Evolutionary conservation across 495 filamentous ascomycete genomes (phyloP), one percentile per base, ranked within the genome.

Genomic region (Lindgomyces ingoldianus): DNA sequence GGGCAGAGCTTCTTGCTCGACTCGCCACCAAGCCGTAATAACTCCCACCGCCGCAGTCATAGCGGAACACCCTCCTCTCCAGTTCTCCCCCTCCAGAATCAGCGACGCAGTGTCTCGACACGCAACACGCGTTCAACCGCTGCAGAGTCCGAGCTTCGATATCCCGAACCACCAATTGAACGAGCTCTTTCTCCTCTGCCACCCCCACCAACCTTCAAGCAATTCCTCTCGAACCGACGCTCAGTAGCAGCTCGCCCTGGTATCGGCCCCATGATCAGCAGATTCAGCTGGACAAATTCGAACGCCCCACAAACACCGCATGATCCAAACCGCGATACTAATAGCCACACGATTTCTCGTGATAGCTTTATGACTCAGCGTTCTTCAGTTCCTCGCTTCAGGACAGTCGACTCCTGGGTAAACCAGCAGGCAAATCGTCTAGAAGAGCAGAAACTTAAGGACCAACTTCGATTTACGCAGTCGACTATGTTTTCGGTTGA

Each of bases 341-440:
- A 53, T 42, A 56, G 47, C 14, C 60, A 60, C 16, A 52, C 41
- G 12, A 26, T 57, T 1, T 26, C 19, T 1, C 68, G 64, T 21
- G 72, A 65, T 44, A 71, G 68, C 54, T 67, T 61, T 55, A 67
- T 70, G 57, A 70, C 70, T 12, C 19, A 46, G n/a, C 68, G 68
- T 0, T 68, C 64, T 10, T 68, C 64, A 1, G 57, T 71, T 4
- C 77, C 84, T 16, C 78, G 80, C 18, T 88, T 86, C 68, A 79
- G 84, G 25, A 78, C 77, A 9, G 75, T 89, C 53, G 76, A 75
- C 47, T 83, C 80, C 14, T 89, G 86, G 86, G 85, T 89, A 1
- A 77, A 81, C 66, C 81, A 87, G 62, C 86, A 88, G 65, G 57
- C 75, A 0, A 60, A 60, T 9, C 69, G 74, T 9, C 22, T 73